Evolutionary conservation across 768 basidiomycete genomes (phyloP).

Genomic region (Cytidiella melzeri): DNA sequence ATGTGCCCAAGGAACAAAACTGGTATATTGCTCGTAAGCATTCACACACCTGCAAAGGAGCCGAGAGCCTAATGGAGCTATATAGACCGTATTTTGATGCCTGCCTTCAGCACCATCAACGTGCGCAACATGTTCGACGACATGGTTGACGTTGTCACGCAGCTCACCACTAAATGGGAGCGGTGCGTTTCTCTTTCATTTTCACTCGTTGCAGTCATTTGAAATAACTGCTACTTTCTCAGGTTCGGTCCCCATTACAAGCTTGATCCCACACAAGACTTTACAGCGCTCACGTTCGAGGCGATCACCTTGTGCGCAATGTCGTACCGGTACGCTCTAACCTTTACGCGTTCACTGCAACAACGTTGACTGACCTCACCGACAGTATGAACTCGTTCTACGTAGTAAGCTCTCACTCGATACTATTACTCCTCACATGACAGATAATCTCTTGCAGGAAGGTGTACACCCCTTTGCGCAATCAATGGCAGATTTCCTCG

Average conservation of each 20-base stretch:
- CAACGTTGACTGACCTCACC: no score
- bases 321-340: constrained; percentile 32
- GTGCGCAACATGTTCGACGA: constrained; percentile 42
- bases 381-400: constrained; percentile 47
- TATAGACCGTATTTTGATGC: constrained; percentile 34
- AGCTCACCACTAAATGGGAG: constrained; percentile 40
- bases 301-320: constrained; percentile 40
- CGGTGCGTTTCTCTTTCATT: constrained; percentile 19
- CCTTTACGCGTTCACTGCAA: no score
- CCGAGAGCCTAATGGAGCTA: not conserved
- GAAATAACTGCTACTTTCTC: no score
- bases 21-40: constrained; percentile 40
- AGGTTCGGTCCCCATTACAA: constrained; percentile 36
- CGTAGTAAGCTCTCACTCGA: constrained; percentile 18
- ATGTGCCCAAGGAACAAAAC: constrained; percentile 33
- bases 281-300: constrained; percentile 42
- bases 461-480: constrained; percentile 32
- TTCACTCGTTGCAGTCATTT: not conserved
- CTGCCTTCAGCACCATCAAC: constrained; percentile 36
- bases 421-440: not conserved
- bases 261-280: constrained; percentile 40
- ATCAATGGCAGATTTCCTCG: constrained; percentile 38
- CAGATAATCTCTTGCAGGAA: constrained; percentile 18
- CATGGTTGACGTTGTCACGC: constrained; percentile 40
- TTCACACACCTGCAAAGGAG: not conserved